A percentile compares a stretch with the other conserved stretches of the same genome.
These are phyloP conservation scores for Cryomyces minteri DNA, from an alignment of 495 filamentous ascomycete genomes.

Conservation along the genomic window DNA sequence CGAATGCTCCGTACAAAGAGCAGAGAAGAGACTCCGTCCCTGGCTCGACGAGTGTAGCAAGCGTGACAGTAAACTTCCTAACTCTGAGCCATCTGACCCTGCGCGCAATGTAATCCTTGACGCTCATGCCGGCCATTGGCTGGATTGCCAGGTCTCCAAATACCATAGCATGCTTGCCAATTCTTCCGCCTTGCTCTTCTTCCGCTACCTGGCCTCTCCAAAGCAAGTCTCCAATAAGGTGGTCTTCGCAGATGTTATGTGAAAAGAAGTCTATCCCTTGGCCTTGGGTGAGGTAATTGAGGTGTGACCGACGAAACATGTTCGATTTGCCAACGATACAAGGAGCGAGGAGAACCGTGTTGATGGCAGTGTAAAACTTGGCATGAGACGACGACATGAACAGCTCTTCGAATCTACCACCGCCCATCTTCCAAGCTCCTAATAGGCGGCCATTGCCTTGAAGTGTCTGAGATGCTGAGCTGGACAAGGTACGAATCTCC, in stretches of 20 bases:
- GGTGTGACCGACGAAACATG: slow-evolving; percentile 90
- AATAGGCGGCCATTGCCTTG: too few species aligned
- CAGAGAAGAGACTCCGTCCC: slow-evolving; percentile 82
- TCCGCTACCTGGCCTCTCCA: slow-evolving; percentile 42
- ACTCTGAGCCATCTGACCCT: slow-evolving; percentile 85
- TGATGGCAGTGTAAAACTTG: slow-evolving; percentile 97
- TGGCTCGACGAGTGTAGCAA: slow-evolving; percentile 85
- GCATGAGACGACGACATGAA: slow-evolving; percentile 90
- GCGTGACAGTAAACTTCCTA: slow-evolving; percentile 78
- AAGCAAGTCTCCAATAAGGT: slow-evolving; percentile 81
- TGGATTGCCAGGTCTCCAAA: slow-evolving; percentile 79
- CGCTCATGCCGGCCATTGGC: slow-evolving; percentile 66
- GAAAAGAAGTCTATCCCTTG: slow-evolving; percentile 81
- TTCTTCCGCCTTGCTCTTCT: slow-evolving; percentile 27
- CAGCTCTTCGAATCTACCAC: slow-evolving; percentile 80
- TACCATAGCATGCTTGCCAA: slow-evolving; percentile 64
- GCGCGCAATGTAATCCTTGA: slow-evolving; percentile 61
- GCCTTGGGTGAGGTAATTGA: slow-evolving; percentile 53
- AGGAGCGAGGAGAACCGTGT: slow-evolving; percentile 75
- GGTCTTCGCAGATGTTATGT: slow-evolving; percentile 93
- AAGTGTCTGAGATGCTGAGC: too few species aligned
- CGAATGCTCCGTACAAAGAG: slow-evolving; percentile 61
- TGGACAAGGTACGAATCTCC: too few species aligned
- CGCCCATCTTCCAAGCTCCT: too few species aligned
- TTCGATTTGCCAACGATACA: slow-evolving; percentile 96